Base-by-base conservation (phyloP, 2,329 filamentous ascomycete genomes). In the Neopestalotiopsis rosae region DNA sequence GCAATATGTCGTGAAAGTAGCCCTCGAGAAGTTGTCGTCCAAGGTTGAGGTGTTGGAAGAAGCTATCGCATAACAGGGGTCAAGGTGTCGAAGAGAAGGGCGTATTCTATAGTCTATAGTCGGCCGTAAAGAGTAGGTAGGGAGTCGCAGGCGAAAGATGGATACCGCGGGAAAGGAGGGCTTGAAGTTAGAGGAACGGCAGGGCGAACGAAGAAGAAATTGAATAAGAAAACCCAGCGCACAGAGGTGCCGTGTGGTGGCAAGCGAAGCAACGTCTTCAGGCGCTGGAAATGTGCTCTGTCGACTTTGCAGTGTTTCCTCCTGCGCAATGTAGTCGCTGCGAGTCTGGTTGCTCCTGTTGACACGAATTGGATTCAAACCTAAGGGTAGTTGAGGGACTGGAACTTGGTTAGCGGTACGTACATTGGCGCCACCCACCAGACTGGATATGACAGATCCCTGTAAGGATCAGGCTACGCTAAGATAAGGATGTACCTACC, bases 361-460 rank as follows among this genome's bases (percentile, higher is more conserved):
- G 63, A 66, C 63, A 66, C 63, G 63, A 66, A 66, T 66, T 66
- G 62, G 42, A 49, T 65, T 45, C 62, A 45, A 64, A 65, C 62
- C 42, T 49, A 42, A 7, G 10, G 17, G 24, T 28, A 28, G 3
- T 28, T 28, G 24, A 28, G 24, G 24, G 24, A 28, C 24, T 28
- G 30, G 38, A 24, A 20, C 17, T 40, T 24, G 62, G 38, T 28
- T 40, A 17, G 14, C 40, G 38, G 62, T 45, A n/a, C 38, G 62
- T 45, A n/a, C 38, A n/a, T 20, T n/a, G 20, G 62, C 13, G 34
- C 6, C 24, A 28, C 24, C 24, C 24, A 28, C 24, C 34, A 38
- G 34, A 38, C 34, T 38, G 34, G 34, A 20, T 30, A 30, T 40
- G 10, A 14, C 14, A 14, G 34, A 66, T 34, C 63, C 49, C 52